These are phyloP conservation scores for Silene uniflora DNA, from an alignment of 148 eudicot species.

Conservation along the genomic window DNA sequence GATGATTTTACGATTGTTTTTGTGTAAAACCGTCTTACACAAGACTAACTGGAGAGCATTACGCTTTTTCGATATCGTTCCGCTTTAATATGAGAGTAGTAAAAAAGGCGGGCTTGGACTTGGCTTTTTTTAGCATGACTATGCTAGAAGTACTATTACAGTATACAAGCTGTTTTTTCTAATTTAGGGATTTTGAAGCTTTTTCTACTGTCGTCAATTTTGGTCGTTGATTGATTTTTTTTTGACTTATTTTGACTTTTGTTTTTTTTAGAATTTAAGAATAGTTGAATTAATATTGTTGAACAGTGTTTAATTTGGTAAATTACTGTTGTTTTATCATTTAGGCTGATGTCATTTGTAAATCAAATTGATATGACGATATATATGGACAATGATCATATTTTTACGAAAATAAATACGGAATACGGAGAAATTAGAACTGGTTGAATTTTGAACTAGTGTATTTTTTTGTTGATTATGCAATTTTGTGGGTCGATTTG, in stretches of 20 bases:
- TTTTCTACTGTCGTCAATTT: constrained; percentile 2
- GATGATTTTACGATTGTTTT: too few species aligned
- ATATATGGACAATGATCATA: background rate
- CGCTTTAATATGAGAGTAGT: background rate
- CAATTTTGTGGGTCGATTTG: background rate
- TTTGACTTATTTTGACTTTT: background rate
- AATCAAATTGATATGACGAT: background rate
- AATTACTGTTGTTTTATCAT: background rate
- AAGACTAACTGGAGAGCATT: too few species aligned
- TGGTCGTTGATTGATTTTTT: constrained; percentile 4
- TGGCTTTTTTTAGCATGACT: constrained; percentile 19
- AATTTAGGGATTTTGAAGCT: background rate
- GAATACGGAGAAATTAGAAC: too few species aligned
- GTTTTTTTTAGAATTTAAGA: constrained; percentile 8
- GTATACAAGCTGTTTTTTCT: background rate
- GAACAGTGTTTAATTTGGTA: constrained; percentile 10
- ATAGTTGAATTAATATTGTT: background rate
- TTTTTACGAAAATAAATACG: too few species aligned
- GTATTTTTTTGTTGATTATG: background rate
- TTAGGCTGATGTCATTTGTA: background rate
- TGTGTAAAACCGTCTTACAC: too few species aligned
- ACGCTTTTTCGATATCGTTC: background rate
- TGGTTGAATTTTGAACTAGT: background rate
- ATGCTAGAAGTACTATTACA: background rate
- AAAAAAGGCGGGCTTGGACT: constrained; percentile 13